Evolutionary conservation across 495 filamentous ascomycete genomes (phyloP), one percentile per base, ranked within the genome.

Genomic region (Aspergillus indologenus): DNA sequence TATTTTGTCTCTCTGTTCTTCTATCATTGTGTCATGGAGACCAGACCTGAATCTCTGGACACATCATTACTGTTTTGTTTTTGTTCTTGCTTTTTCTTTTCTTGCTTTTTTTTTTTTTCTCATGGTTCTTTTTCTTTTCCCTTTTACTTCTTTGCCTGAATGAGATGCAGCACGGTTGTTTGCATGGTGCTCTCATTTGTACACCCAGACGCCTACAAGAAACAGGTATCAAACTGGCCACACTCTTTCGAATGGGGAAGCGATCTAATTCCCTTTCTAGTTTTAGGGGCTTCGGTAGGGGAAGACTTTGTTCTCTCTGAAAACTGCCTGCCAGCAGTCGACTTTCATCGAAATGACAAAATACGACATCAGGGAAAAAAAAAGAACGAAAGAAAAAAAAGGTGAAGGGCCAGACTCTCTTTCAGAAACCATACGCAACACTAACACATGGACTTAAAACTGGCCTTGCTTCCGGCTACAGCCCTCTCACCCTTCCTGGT

Each of bases 371-470:
- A 34, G 43, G 51, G 46, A 43, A 54, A 48, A 57, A 40, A 29
- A 58, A 58, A 45, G 49, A 50, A 55, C 46, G 57, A 47, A 63
- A 59, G 57, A 44, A 61, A 47, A 58, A 56, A 52, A 54, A 50
- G 34, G 18, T 22, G 53, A 47, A 24, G 19, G 53, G 42, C 53
- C 52, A 62, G 61, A 23, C 23, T 29, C 23, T 55, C 48, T 53
- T 57, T 23, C 53, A 43, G 24, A 53, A 59, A 60, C 46, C 51
- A 60, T 46, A 59, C 52, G 18, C 48, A 64, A 21, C 50, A 49
- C 53, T 56, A 46, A 59, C 62, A 62, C 67, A 67, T 67, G 65
- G 60, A 46, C 62, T 67, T 61, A 64, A 70, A 61, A 62, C 61
- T 64, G 58, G 56, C 56, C 58, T 59, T 62, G 52, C 55, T 59